Evolutionary conservation across 768 basidiomycete genomes (phyloP).

Genomic region (Boletus insuetus): DNA sequence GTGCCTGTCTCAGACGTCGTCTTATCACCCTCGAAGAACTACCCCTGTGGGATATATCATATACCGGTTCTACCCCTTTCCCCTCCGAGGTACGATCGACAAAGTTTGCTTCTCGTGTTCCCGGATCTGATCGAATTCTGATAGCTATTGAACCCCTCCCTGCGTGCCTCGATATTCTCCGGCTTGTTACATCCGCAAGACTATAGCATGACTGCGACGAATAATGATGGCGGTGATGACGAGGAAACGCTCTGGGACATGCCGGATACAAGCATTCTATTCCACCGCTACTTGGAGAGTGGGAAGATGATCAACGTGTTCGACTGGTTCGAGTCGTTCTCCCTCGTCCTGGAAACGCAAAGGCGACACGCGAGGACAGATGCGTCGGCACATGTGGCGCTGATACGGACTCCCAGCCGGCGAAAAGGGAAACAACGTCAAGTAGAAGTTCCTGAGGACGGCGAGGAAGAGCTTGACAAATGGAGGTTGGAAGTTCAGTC

Average conservation of each 20-base stretch:
- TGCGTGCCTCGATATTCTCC: constrained; percentile 57
- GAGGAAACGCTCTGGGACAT: constrained; percentile 46
- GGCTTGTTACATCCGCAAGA: constrained; percentile 61
- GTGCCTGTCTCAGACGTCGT: constrained; percentile 35
- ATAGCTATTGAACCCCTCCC: constrained; percentile 68
- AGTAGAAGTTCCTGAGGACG: constrained; percentile 21
- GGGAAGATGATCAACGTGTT: constrained; percentile 83
- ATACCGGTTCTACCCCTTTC: constrained; percentile 60
- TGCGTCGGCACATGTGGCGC: not conserved
- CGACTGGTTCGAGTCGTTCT: constrained; percentile 85
- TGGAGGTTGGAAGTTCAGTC: constrained; percentile 71
- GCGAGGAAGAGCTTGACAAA: constrained; percentile 41
- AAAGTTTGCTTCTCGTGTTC: not conserved
- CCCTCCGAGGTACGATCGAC: constrained; percentile 56
- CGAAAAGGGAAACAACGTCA: constrained; percentile 27
- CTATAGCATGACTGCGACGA: constrained; percentile 29
- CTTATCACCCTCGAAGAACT: constrained; percentile 47
- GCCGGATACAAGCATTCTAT: constrained; percentile 75
- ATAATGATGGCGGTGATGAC: constrained; percentile 23
- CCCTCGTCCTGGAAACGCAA: constrained; percentile 62
- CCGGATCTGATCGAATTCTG: not conserved
- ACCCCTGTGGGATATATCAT: constrained; percentile 71
- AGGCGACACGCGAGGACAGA: constrained; percentile 11
- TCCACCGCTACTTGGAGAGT: constrained; percentile 73
- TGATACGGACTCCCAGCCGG: constrained; percentile 17